Conservation (phyloP, 2,329 filamentous ascomycete species). For the Colletotrichum sp. region DNA sequence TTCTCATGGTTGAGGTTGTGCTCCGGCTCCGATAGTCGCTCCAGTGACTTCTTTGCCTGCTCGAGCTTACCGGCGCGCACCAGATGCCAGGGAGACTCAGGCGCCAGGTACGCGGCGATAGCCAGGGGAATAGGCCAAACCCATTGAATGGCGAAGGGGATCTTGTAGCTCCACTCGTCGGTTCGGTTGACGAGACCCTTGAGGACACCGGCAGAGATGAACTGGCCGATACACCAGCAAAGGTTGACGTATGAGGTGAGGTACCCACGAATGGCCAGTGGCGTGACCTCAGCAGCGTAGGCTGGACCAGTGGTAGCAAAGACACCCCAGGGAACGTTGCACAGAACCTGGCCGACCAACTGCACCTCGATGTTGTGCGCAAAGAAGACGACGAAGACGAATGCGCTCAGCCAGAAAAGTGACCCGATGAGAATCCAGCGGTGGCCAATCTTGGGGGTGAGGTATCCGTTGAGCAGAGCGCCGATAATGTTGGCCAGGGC, state of each 20-base stretch:
- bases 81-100: slow-evolving; percentile 43
- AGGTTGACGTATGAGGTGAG: slow-evolving; percentile 50
- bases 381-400: slow-evolving; percentile 56
- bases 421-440: slow-evolving; percentile 46
- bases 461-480: slow-evolving; percentile 45
- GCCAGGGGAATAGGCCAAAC: slow-evolving; percentile 38
- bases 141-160: slow-evolving; percentile 48
- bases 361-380: slow-evolving; percentile 47
- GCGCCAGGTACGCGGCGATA: slow-evolving; percentile 35
- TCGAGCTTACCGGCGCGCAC: slow-evolving; percentile 37
- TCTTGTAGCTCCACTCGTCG: slow-evolving; percentile 41
- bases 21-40: slow-evolving; percentile 33
- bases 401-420: slow-evolving; percentile 44
- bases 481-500: slow-evolving; percentile 43
- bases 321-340: slow-evolving; percentile 49
- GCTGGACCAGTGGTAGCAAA: slow-evolving; percentile 48
- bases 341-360: slow-evolving; percentile 51
- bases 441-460: slow-evolving; percentile 47
- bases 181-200: slow-evolving; percentile 39
- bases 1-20: slow-evolving; percentile 39
- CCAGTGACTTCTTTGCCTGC: slow-evolving; percentile 33
- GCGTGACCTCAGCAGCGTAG: slow-evolving; percentile 49
- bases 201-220: slow-evolving; percentile 45
- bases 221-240: slow-evolving; percentile 47
- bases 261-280: slow-evolving; percentile 45